Percentiles rank a stretch among this genome's conserved stretches.
Conservation (phyloP, 2,329 filamentous ascomycete genomes). For the Aureobasidium sp. region DNA sequence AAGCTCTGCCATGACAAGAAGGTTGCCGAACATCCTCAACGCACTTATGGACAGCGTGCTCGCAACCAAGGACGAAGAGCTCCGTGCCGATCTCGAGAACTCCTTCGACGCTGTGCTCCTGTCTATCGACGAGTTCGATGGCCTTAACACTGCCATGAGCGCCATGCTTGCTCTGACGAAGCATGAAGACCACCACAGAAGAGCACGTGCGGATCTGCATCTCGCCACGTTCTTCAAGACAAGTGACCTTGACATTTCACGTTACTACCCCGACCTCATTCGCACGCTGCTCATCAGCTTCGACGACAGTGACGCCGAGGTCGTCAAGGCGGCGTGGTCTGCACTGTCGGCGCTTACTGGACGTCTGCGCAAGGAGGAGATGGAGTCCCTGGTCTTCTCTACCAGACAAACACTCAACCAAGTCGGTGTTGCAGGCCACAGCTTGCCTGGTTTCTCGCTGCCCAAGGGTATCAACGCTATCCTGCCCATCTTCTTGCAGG, state of each 20-base stretch:
- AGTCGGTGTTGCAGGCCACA: constrained; percentile 76
- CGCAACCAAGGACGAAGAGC: constrained; percentile 61
- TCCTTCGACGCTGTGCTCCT: constrained; percentile 85
- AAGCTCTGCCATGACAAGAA: constrained; percentile 79
- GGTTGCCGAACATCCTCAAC: constrained; percentile 83
- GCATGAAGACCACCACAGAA: constrained; percentile 81
- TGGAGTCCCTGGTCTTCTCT: constrained; percentile 84
- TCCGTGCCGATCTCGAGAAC: constrained; percentile 62
- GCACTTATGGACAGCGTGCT: constrained; percentile 91
- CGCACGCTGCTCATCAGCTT: constrained; percentile 85
- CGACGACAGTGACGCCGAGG: constrained; percentile 71
- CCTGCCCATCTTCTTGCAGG: constrained; percentile 92
- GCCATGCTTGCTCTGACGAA: constrained; percentile 81
- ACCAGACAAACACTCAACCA: constrained; percentile 79
- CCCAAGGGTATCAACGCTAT: constrained; percentile 97
- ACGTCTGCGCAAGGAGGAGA: constrained; percentile 88
- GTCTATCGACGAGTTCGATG: constrained; percentile 92
- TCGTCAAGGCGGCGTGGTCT: constrained; percentile 83
- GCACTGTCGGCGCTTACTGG: constrained; percentile 83
- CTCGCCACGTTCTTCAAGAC: constrained; percentile 78
- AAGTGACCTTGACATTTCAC: constrained; percentile 78
- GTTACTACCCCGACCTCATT: constrained; percentile 94
- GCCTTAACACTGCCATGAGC: constrained; percentile 91
- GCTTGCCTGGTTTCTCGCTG: constrained; percentile 76
- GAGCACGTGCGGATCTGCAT: constrained; percentile 68